Evolutionary conservation across 768 basidiomycete genomes (phyloP).

Genomic region (Psilocybe sp.): DNA sequence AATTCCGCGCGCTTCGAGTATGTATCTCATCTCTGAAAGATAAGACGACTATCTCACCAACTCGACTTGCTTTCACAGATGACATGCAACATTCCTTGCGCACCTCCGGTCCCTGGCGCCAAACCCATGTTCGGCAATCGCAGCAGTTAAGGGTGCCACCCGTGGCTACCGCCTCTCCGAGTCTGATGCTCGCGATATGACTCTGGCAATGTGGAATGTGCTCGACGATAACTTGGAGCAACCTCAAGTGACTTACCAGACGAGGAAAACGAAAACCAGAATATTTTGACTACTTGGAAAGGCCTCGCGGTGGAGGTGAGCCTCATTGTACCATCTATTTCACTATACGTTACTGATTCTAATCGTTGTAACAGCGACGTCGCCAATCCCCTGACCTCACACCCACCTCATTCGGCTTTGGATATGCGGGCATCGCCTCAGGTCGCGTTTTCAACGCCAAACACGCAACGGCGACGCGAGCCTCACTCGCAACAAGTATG

Average conservation of each 20-base stretch:
- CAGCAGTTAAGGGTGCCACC: constrained; percentile 70
- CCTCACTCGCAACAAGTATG: constrained; percentile 67
- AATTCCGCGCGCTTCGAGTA: constrained; percentile 59
- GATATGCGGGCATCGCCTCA: constrained; percentile 76
- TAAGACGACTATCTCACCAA: background rate
- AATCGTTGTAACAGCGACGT: constrained; percentile 56
- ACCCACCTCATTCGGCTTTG: constrained; percentile 54
- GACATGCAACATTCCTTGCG: constrained; percentile 60
- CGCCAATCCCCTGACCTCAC: constrained; percentile 80
- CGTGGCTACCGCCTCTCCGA: constrained; percentile 79
- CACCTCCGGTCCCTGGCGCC: constrained; percentile 59
- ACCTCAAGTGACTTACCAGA: constrained; percentile 78
- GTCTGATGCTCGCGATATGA: constrained; percentile 76
- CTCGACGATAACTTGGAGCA: constrained; percentile 55
- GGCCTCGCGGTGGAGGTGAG: constrained; percentile 79
- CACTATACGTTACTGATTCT: background rate
- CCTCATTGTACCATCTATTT: constrained; percentile 1
- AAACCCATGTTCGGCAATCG: constrained; percentile 54
- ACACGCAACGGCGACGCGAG: constrained; percentile 60
- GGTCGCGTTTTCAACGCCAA: constrained; percentile 86
- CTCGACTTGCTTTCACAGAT: constrained; percentile 36
- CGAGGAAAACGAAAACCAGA: constrained; percentile 80
- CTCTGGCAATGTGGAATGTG: constrained; percentile 83
- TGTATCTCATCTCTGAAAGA: constrained; percentile 17
- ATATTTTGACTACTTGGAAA: constrained; percentile 75